phyloP scores from a whole-genome alignment of 169 alveolate genomes.

The Perkinsus olseni region DNA sequence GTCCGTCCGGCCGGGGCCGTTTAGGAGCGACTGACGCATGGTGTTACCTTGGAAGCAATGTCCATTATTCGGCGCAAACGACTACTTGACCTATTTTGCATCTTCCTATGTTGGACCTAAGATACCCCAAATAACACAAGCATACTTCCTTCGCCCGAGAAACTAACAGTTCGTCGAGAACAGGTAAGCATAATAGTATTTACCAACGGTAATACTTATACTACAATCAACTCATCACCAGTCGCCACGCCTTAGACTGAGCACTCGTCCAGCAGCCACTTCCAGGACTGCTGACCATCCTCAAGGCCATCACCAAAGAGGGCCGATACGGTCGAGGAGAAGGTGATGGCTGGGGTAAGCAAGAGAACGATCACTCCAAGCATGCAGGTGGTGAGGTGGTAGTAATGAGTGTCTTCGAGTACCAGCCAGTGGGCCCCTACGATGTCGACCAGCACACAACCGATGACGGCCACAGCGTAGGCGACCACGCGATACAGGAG shows the following conservation, averaged over 20 bases:
- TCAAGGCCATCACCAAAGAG: not conserved
- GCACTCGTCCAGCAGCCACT: no score
- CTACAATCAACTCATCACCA: no score
- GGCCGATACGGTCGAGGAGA: not conserved
- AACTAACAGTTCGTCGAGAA: not conserved
- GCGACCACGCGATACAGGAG: not conserved
- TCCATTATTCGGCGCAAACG: no score
- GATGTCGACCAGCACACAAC: not conserved
- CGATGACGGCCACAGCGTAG: not conserved
- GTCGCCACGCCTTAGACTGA: no score
- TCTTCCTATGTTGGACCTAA: no score
- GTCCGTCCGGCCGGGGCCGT: no score
- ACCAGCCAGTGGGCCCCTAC: not conserved
- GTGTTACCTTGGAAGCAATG: no score
- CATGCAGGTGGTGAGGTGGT: not conserved
- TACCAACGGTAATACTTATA: no score
- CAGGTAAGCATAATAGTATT: not conserved
- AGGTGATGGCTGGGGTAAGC: not conserved
- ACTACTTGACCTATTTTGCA: not conserved
- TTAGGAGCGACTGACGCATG: no score
- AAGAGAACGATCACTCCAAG: not conserved
- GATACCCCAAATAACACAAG: not conserved
- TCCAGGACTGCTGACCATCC: not conserved
- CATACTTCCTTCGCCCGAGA: no score
- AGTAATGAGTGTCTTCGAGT: not conserved